Conservation (phyloP, 176 grass and related monocot genomes). For the Bothriochloa decipiens region DNA sequence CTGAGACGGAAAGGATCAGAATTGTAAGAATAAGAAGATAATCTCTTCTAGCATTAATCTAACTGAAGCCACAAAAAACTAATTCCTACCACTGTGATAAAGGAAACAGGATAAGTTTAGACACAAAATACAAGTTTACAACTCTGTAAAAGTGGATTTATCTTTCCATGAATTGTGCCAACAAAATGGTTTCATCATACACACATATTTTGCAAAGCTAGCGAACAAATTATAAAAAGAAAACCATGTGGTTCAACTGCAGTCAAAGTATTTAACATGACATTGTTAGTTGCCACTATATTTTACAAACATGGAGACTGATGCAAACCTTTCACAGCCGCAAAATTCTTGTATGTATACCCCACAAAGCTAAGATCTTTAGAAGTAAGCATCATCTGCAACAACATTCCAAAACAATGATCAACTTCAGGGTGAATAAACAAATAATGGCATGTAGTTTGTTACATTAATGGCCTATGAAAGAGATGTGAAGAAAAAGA, state of each 20-base stretch:
- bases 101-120: not conserved
- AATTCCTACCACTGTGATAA: not conserved
- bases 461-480: constrained; percentile 14
- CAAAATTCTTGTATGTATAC: constrained; percentile 76
- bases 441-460: constrained; percentile 10
- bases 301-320: constrained; percentile 35
- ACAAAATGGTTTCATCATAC: not conserved
- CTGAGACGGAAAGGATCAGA: not conserved
- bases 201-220: not conserved
- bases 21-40: not conserved
- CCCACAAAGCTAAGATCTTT: constrained; percentile 66
- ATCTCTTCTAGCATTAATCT: not conserved
- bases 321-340: constrained; percentile 55
- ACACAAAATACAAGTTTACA: not conserved
- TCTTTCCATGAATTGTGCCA: not conserved
- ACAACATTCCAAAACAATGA: constrained; percentile 17
- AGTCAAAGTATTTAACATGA: not conserved
- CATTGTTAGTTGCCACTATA: not conserved
- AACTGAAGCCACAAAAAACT: not conserved
- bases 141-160: not conserved
- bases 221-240: not conserved
- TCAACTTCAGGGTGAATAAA: constrained; percentile 13
- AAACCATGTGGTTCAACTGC: not conserved
- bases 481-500: constrained; percentile 18
- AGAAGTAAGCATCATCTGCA: constrained; percentile 66